Conservation (phyloP, 2,329 filamentous ascomycete species). For the Claviceps sp. region DNA sequence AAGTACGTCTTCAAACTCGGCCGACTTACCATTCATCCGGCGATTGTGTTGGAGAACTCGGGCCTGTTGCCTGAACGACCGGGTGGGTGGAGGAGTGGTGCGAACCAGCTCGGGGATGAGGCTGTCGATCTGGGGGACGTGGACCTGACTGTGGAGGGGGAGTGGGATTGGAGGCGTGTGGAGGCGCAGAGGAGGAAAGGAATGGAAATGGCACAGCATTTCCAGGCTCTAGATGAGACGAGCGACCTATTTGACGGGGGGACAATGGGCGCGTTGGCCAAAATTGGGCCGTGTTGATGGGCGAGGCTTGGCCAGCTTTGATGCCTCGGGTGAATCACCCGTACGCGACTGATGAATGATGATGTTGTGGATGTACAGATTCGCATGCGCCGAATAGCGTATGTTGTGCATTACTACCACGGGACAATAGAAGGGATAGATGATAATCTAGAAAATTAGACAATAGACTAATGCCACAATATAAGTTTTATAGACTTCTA, state of each 20-base stretch:
- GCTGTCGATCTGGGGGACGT: constrained; percentile 9
- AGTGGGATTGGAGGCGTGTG: constrained; percentile 46
- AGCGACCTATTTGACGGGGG: constrained; percentile 40
- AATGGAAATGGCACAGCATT: constrained; percentile 39
- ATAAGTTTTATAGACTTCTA: too few relatives aligned
- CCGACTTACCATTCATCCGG: constrained; percentile 71
- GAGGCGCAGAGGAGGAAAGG: constrained; percentile 43
- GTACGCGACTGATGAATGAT: too few relatives aligned
- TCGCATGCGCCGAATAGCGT: too few relatives aligned
- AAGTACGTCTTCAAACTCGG: constrained; percentile 79
- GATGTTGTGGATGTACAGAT: too few relatives aligned
- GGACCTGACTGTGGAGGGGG: constrained; percentile 20
- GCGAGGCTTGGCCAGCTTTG: too few relatives aligned
- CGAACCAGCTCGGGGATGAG: constrained; percentile 13
- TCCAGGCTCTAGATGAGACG: constrained; percentile 42
- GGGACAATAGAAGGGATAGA: too few relatives aligned
- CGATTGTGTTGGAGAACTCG: constrained; percentile 56
- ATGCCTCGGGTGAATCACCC: too few relatives aligned
- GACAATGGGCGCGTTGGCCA: constrained; percentile 35
- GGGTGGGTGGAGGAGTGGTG: constrained; percentile 44
- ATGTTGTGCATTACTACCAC: too few relatives aligned
- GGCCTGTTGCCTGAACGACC: constrained; percentile 64
- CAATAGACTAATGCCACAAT: too few relatives aligned
- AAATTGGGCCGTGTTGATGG: constrained; percentile 29
- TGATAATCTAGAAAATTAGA: too few relatives aligned